Percentiles rank a stretch among this genome's conserved stretches.
These are phyloP conservation scores for Capsicum chinense DNA, from an alignment of 257 asterid species.

Conservation along the genomic window DNA sequence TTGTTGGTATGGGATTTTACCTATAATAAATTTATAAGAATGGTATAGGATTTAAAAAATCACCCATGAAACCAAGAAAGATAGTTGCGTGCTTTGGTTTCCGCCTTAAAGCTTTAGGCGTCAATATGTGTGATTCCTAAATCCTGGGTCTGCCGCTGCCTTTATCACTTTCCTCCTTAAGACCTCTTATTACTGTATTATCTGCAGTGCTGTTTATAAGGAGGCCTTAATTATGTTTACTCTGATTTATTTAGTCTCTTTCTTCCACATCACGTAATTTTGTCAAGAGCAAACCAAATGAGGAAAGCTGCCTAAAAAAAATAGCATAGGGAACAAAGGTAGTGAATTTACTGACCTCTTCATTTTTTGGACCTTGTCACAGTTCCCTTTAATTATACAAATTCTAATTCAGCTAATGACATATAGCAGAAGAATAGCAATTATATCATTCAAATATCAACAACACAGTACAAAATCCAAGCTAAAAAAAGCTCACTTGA, in stretches of 20 bases:
- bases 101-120: no score
- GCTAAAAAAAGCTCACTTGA: neutral
- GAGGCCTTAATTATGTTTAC: neutral
- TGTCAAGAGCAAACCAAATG: neutral
- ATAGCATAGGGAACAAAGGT: neutral
- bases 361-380: neutral
- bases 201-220: neutral
- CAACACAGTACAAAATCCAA: neutral
- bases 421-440: neutral
- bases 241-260: neutral
- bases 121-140: no score
- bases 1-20: no score
- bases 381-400: conserved; percentile 5
- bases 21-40: no score
- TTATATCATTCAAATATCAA: neutral
- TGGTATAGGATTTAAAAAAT: no score
- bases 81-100: no score
- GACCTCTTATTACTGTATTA: no score
- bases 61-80: no score
- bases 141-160: no score
- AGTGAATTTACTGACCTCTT: neutral
- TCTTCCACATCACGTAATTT: neutral
- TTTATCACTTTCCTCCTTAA: no score
- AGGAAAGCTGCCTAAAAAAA: neutral
- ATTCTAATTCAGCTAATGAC: neutral